These are phyloP conservation scores for Claviceps spartinae DNA, from an alignment of 2,329 filamentous ascomycete species.

Conservation along the genomic window DNA sequence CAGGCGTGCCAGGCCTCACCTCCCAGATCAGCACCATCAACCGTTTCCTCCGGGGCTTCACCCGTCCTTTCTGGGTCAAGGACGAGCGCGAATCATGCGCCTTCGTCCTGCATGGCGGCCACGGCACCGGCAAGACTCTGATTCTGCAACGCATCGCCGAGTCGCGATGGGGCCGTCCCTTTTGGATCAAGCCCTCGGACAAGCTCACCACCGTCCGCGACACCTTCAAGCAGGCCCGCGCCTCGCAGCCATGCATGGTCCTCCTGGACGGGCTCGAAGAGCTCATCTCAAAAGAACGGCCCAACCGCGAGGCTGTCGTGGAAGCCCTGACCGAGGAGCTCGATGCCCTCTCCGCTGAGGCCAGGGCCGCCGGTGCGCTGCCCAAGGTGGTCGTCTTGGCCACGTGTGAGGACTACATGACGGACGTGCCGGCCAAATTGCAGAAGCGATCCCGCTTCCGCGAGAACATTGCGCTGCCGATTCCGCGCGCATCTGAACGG, in stretches of 20 bases:
- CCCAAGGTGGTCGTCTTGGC: conserved; percentile 59
- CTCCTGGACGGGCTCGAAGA: conserved; percentile 66
- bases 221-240: conserved; percentile 54
- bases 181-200: conserved; percentile 42
- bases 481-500: conserved; percentile 59
- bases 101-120: conserved; percentile 65
- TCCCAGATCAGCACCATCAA: conserved; percentile 54
- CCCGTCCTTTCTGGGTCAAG: conserved; percentile 18
- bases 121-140: conserved; percentile 73
- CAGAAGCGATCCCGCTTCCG: conserved; percentile 51
- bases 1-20: conserved; percentile 54
- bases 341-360: conserved; percentile 34
- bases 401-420: conserved; percentile 55
- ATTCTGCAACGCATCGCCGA: conserved; percentile 55
- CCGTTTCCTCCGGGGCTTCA: conserved; percentile 45
- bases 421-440: conserved; percentile 57
- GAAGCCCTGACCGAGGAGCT: conserved; percentile 40
- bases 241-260: conserved; percentile 61
- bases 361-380: conserved; percentile 21
- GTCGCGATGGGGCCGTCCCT: conserved; percentile 57
- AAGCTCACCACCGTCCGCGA: conserved; percentile 49
- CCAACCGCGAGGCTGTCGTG: conserved; percentile 35
- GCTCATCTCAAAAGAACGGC: conserved; percentile 48
- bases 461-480: conserved; percentile 57
- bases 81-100: conserved; percentile 32